Base-by-base conservation (phyloP, 1,284 basidiomycete genomes). In the Athelia sp. region DNA sequence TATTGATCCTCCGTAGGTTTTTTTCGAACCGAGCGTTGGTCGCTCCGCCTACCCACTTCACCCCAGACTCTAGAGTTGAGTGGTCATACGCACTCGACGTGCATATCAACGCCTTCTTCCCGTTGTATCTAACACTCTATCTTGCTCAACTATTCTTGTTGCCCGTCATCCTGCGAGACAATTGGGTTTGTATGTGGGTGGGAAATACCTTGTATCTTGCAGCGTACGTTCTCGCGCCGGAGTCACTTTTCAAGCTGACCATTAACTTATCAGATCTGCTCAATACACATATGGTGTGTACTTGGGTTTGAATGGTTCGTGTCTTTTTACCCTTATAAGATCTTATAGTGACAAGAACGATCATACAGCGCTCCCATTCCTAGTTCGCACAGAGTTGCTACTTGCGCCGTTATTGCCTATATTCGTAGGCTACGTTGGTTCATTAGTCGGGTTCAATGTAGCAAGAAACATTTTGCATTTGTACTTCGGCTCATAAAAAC, bases 1-100 rank as follows among this genome's bases (percentile, higher is more conserved):
- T 9, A 22, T 23, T 29, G 13, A 22, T 9, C 36, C n/a, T 46
- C 29, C 34, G 2, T 54, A 88, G 84, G 81, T 75, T 87, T 50
- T 79, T 86, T 38, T 79, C 88, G 22, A 93, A 92, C 64, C 77
- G 68, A 35, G 72, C 82, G 1, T 75, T 92, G 18, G 69, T 90
- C 40, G 83, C 86, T 1, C 84, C 86, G 14, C 80, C 88, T 13
- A 81, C 87, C 43, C 85, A 87, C 64, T 82, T 83, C 15, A 80
- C 82, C 2, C 78, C 80, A 4, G 89, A 92, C 58, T 83, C 87
- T 19, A 67, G 71, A 14, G 87, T 94, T 42, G 91, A 94, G 73
- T 93, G 89, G 87, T 88, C 86, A 15, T 97, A 95, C 67, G 90
- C 90, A 14, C 95, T 98, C 60, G 94, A 97, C 66, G 90, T 97